Evolutionary conservation across 495 filamentous ascomycete species (phyloP).

Genomic region (Pyronema omphalodes): DNA sequence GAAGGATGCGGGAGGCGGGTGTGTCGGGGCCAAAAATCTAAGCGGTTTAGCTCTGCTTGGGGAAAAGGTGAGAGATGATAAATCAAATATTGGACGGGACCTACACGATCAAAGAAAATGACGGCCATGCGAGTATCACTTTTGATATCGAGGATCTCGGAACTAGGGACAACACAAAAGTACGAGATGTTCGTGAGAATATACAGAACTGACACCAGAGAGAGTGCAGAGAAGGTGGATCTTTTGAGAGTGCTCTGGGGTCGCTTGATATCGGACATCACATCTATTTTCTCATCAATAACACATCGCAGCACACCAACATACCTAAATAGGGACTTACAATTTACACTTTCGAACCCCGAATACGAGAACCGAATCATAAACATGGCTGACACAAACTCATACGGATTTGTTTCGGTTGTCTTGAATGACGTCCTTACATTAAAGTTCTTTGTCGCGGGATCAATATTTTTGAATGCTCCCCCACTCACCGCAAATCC

Average conservation of each 20-base stretch:
- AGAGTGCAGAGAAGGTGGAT: conserved; percentile 24
- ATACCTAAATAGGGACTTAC: no score
- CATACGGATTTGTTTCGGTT: conserved; percentile 3
- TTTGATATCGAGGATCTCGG: not conserved
- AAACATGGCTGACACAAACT: conserved; percentile 25
- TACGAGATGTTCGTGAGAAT: conserved; percentile 32
- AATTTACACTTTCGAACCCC: conserved; percentile 31
- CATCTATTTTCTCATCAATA: no score
- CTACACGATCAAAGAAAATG: conserved; percentile 1
- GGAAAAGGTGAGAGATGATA: no score
- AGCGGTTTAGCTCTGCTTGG: no score
- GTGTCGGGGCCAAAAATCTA: conserved; percentile 3
- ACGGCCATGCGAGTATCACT: conserved; percentile 2
- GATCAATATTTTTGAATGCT: conserved; percentile 4
- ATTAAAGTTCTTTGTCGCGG: no score
- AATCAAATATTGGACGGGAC: no score
- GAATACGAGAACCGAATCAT: conserved; percentile 26
- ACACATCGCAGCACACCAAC: conserved; percentile 5
- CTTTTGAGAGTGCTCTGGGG: conserved; percentile 28
- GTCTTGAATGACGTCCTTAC: no score
- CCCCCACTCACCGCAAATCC: conserved; percentile 24
- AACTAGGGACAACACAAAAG: conserved; percentile 16
- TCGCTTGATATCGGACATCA: conserved; percentile 28
- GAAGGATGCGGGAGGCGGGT: conserved; percentile 17
- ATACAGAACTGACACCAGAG: conserved; percentile 26